Evolutionary conservation across 805 yeast species (phyloP), one percentile per base, ranked within the genome.

Genomic region (Grigorovia transvaalensis): DNA sequence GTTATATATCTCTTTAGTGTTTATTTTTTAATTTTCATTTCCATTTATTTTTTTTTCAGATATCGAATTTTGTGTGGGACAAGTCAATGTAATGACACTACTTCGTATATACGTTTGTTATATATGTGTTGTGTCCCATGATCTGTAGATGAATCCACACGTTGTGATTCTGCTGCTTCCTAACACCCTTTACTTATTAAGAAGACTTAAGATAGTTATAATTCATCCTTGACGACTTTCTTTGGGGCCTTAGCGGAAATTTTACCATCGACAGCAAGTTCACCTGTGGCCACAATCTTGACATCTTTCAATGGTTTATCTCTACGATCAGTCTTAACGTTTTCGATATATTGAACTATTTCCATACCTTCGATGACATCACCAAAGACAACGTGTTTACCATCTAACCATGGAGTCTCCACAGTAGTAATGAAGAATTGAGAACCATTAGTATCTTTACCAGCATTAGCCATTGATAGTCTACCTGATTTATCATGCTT

Each of bases 311-410:
- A 70, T 51, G 99, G 99, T 58, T 73, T 77, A 70, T 88, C 93
- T 57, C 85, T 81, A 60, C 76, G 71, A 54, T 73, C 71, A 23
- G 95, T 88, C 71, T 81, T 79, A 55, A 85, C 81, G 47, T 69
- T 68, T 71, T 89, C 96, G 64, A 93, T 81, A 69, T 79, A 75
- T 58, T 76, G 71, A 51, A 91, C 87, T 49, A 88, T 79, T 57
- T 91, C 96, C 74, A 81, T 76, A 48, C 98, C 98, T 52, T 84
- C 89, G 17, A 88, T 53, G 51, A 93, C 96, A 72, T 88, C 88
- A 58, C 99, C 99, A 64, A 93, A 93, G 44, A 93, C 99, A 65
- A 93, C 99, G 71, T 93, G 99, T 61, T 75, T 81, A 57, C 95
- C 93, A 65, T 93, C 88, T 65, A 93, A 80, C 98, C 99, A 93